These are phyloP conservation scores for Bruguiera sexangula DNA, from an alignment of 345 rosid species.

Conservation along the genomic window DNA sequence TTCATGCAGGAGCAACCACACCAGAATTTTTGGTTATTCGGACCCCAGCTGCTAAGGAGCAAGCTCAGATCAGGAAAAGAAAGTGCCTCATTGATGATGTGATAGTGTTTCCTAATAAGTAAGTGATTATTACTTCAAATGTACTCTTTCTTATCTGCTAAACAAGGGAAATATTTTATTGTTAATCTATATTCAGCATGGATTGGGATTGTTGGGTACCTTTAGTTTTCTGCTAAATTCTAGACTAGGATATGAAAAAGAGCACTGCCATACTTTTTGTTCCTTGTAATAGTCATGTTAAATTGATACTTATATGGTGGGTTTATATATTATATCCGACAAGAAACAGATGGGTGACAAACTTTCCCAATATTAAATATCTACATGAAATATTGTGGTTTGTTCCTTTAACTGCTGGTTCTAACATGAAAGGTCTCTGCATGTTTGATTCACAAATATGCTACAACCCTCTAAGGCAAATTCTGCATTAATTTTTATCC, in stretches of 20 bases:
- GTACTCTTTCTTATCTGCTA: neutral
- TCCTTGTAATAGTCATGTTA: too few relatives aligned
- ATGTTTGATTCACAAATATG: too few relatives aligned
- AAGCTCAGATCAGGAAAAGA: slow-evolving; percentile 46
- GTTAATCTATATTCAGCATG: neutral
- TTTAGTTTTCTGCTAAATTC: neutral
- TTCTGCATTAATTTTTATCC: too few relatives aligned
- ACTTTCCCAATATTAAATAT: too few relatives aligned
- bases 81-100: slow-evolving; percentile 59
- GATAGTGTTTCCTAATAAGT: slow-evolving; percentile 60
- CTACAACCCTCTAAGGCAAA: too few relatives aligned
- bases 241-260: neutral
- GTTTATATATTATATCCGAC: neutral
- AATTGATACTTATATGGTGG: neutral
- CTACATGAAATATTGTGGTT: too few relatives aligned
- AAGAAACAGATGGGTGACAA: neutral
- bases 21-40: slow-evolving; percentile 45
- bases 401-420: too few relatives aligned
- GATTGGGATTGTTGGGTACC: neutral
- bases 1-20: slow-evolving; percentile 39
- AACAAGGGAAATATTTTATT: slow-evolving; percentile 2
- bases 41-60: slow-evolving; percentile 67
- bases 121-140: slow-evolving; percentile 27
- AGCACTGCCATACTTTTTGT: too few relatives aligned
- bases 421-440: too few relatives aligned